A percentile compares a stretch with the other conserved stretches of the same genome.
phyloP scores from a whole-genome alignment of 139 green algal species.

The Mesotaenium endlicherianum region DNA sequence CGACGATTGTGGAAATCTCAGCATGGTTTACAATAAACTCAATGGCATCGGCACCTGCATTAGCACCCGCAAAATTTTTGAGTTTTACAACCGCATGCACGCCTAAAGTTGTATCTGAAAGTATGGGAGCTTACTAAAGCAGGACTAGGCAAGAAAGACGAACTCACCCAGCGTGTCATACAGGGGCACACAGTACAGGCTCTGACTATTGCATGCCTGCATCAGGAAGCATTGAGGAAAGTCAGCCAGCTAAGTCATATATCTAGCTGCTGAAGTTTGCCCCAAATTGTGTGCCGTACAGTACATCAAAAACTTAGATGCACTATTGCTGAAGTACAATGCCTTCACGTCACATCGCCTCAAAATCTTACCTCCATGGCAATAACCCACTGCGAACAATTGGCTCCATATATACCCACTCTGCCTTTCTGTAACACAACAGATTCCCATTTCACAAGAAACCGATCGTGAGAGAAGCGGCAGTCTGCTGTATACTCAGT shows the following conservation, averaged over 20 bases:
- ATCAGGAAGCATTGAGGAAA: background rate
- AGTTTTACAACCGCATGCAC: background rate
- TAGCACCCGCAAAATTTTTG: background rate
- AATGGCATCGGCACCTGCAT: constrained; percentile 75
- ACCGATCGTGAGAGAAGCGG: background rate
- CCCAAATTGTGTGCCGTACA: background rate
- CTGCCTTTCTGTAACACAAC: constrained; percentile 4
- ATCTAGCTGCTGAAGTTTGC: background rate
- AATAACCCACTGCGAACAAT: constrained; percentile 41
- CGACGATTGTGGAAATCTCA: constrained; percentile 28
- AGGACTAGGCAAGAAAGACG: too few relatives aligned
- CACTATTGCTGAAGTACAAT: background rate
- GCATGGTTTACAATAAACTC: constrained; percentile 89
- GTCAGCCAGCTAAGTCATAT: background rate
- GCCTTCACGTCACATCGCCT: background rate
- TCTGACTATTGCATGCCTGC: constrained; percentile 89
- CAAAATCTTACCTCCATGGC: constrained; percentile 40
- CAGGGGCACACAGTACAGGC: constrained; percentile 82
- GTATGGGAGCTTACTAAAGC: background rate
- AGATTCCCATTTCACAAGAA: constrained; percentile 1
- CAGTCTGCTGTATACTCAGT: background rate
- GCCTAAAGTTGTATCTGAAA: background rate
- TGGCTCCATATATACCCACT: constrained; percentile 35
- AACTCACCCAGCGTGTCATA: constrained; percentile 81
- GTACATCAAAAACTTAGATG: background rate